Base-by-base conservation (phyloP, 306 rosid species). In the Glycyrrhiza uralensis region DNA sequence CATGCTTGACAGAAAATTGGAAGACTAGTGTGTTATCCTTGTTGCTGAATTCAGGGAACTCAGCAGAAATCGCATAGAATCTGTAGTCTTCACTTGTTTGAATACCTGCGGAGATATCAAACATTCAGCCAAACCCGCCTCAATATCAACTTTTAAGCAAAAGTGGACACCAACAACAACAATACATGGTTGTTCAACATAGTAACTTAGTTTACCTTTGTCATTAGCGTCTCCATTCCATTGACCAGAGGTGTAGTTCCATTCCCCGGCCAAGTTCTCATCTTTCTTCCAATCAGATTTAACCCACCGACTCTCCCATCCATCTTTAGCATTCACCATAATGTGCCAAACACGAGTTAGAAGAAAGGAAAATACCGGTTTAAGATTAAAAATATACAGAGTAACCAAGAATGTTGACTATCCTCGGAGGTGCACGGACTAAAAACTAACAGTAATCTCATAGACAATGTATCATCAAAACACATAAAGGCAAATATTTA, bases 41-140 rank as follows among this genome's bases (percentile, higher is more conserved):
- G 65, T 95, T 95, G 87, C 93, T 89, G 85, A 89, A 91, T 88
- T 88, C 96, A 59, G 99, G 97, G 84, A 52, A 95, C 81, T 91
- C 93, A 54, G 99, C 99, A 14, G 99, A 95, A 73, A 95, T 88
- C 71, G 99, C 99, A 20, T 82, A 95, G 84, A 95, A 95, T 42
- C 99, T 83, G 78, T 91, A 71, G 82, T 95, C 99, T 84, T 95
- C 99, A 19, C 99, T 91, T 47, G 99, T 95, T 78, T 95, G 99
- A 79, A 95, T 95, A 54, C 99, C 99, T 95, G 81, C 1, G 18
- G 15, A 69, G 26, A 79, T 5, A 82, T 62, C 66, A 72, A 77
- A 72, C 69, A 79, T 70, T 62, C 46, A 68, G 26, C 11, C 20
- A 7, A 72, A 42, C 17, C 22, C n/a, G 49, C 24, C 7, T 45